Conservation (phyloP, 805 yeast species). For the Ogataea siamensis region DNA sequence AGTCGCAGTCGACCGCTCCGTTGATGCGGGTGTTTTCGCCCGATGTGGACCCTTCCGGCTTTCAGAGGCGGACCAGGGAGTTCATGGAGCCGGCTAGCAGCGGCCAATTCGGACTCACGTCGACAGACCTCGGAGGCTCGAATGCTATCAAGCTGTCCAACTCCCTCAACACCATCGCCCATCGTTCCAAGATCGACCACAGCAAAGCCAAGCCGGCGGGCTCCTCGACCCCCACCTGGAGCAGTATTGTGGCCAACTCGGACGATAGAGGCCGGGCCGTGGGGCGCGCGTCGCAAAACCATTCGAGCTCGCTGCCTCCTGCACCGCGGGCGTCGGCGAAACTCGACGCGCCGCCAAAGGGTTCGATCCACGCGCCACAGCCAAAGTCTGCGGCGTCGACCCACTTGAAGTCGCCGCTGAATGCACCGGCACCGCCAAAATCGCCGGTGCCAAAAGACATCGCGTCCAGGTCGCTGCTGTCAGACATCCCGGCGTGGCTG, state of each 20-base stretch:
- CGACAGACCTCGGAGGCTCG: conserved; percentile 26
- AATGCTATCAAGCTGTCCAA: conserved; percentile 31
- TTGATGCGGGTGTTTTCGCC: conserved; percentile 30
- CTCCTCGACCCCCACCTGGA: conserved; percentile 17
- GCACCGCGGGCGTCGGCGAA: conserved; percentile 13
- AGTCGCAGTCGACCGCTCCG: conserved; percentile 15
- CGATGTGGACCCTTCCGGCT: conserved; percentile 23
- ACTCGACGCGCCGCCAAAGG: conserved; percentile 10
- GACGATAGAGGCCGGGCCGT: conserved; percentile 25
- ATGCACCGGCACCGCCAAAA: conserved; percentile 26
- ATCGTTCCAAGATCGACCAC: conserved; percentile 25
- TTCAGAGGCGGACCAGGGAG: conserved; percentile 23
- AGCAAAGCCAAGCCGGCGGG: conserved; percentile 15
- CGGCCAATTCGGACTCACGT: conserved; percentile 16
- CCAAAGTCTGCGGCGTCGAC: conserved; percentile 15
- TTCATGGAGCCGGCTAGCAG: conserved; percentile 15
- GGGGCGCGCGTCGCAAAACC: conserved; percentile 17
- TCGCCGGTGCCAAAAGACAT: conserved; percentile 50
- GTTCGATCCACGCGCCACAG: conserved; percentile 16
- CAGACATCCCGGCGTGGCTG: conserved; percentile 90
- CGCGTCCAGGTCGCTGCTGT: conserved; percentile 53
- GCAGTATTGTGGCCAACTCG: conserved; percentile 10
- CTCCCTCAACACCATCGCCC: conserved; percentile 29
- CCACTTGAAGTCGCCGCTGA: conserved; percentile 10
- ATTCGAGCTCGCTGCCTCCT: conserved; percentile 28